Conservation (phyloP, 495 filamentous ascomycete genomes). For the Cercophora samala region DNA sequence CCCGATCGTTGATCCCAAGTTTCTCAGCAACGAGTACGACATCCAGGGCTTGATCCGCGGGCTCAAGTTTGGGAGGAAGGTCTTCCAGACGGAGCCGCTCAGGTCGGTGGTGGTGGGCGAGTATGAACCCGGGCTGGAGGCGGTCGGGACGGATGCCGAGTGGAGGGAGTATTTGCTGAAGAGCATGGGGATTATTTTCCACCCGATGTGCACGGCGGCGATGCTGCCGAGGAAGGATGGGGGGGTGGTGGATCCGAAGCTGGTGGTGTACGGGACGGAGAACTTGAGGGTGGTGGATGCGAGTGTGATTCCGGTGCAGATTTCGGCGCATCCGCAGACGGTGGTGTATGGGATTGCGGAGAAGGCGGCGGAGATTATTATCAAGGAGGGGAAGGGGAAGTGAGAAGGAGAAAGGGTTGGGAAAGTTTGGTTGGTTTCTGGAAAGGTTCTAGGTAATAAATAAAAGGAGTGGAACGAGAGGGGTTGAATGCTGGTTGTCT, state of each 20-base stretch:
- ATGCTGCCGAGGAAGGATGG: conserved; percentile 44
- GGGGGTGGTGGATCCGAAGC: conserved; percentile 49
- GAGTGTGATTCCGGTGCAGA: conserved; percentile 32
- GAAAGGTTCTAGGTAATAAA: no score
- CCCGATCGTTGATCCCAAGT: conserved; percentile 28
- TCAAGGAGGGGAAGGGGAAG: conserved; percentile 11
- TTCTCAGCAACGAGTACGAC: conserved; percentile 30
- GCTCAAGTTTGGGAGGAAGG: conserved; percentile 23
- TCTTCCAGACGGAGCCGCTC: conserved; percentile 25
- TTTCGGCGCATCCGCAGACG: conserved; percentile 36
- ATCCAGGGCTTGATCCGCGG: conserved; percentile 18
- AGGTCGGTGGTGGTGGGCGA: conserved; percentile 24
- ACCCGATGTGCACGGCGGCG: conserved; percentile 44
- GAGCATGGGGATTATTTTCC: conserved; percentile 25
- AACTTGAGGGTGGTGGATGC: conserved; percentile 38
- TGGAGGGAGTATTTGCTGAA: conserved; percentile 25
- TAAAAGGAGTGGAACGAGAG: no score
- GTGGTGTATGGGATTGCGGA: conserved; percentile 41
- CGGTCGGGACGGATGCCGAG: conserved; percentile 24
- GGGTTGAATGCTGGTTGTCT: no score
- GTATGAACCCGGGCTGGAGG: conserved; percentile 28
- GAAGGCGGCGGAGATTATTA: conserved; percentile 45
- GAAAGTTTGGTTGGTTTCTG: no score
- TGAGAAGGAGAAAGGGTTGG: no score
- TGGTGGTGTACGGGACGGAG: conserved; percentile 44